phyloP scores from a whole-genome alignment of 2,329 filamentous ascomycete species.

The Microcyclosporella mali region DNA sequence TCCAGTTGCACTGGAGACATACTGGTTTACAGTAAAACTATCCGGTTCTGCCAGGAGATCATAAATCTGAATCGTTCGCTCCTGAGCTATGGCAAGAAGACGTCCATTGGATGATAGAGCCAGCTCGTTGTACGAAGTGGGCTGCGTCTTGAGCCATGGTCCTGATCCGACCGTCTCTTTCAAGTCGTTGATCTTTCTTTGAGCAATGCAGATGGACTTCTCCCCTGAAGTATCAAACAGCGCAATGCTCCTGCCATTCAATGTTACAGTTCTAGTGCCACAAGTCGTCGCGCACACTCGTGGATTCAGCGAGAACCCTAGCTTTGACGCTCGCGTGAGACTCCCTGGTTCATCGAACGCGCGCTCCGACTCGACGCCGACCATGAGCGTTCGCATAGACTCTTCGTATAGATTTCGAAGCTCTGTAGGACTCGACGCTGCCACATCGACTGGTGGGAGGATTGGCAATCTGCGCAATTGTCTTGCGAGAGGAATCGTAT shows the following conservation, averaged over 20 bases:
- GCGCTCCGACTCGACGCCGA: slow-evolving; percentile 23
- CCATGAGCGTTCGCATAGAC: slow-evolving; percentile 29
- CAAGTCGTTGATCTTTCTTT: slow-evolving; percentile 28
- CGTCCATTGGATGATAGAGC: slow-evolving; percentile 28
- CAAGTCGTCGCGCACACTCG: slow-evolving; percentile 21
- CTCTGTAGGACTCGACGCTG: slow-evolving; percentile 16
- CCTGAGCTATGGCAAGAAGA: slow-evolving; percentile 31
- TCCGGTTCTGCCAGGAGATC: slow-evolving; percentile 26
- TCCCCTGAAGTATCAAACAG: slow-evolving; percentile 25
- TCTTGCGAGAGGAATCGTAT: slow-evolving; percentile 24
- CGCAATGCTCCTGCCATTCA: slow-evolving; percentile 27
- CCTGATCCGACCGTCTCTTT: slow-evolving; percentile 29
- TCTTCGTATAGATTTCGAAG: slow-evolving; percentile 25
- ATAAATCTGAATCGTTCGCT: slow-evolving; percentile 32
- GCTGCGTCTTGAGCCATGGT: slow-evolving; percentile 29
- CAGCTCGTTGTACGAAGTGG: slow-evolving; percentile 26
- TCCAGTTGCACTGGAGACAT: slow-evolving; percentile 28
- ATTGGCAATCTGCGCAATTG: slow-evolving; percentile 30
- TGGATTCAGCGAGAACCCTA: slow-evolving; percentile 17
- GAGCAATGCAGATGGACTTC: slow-evolving; percentile 15
- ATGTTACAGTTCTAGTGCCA: slow-evolving; percentile 22
- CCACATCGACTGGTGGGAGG: slow-evolving; percentile 19
- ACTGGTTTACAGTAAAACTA: slow-evolving; percentile 29
- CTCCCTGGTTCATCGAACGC: slow-evolving; percentile 16
- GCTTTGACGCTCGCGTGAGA: slow-evolving; percentile 11